These are phyloP conservation scores for Pythium rishiriense DNA, from an alignment of 352 stramenopile genomes.

Conservation along the genomic window DNA sequence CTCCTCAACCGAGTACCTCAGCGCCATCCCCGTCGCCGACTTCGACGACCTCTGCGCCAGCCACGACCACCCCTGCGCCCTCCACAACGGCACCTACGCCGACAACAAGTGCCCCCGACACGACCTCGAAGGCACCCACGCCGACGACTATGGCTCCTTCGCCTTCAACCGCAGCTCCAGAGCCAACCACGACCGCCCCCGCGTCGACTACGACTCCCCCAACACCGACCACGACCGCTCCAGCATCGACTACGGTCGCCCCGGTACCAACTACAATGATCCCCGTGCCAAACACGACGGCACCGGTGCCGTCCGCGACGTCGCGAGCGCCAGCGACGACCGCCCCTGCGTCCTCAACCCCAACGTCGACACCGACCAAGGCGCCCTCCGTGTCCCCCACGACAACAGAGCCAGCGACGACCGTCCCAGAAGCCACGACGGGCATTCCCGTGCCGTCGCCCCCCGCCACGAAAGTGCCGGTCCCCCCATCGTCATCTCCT, in stretches of 20 bases:
- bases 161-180: neutral
- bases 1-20: slow-evolving; percentile 5
- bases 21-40: neutral
- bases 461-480: neutral
- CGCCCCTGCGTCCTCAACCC: neutral
- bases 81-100: neutral
- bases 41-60: neutral
- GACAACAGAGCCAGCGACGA: neutral
- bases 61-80: neutral
- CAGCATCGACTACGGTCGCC: neutral
- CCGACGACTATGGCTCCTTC: neutral
- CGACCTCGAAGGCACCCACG: neutral
- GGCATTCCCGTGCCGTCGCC: no score
- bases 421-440: neutral
- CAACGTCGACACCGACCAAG: neutral
- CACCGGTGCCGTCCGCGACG: no score
- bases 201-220: neutral
- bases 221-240: neutral
- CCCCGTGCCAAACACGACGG: neutral
- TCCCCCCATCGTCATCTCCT: neutral
- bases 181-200: neutral
- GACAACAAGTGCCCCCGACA: neutral
- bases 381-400: neutral
- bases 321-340: neutral
- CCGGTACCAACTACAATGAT: neutral